Base-by-base conservation (phyloP, 805 yeast species). In the Yamadazyma philogaea region DNA sequence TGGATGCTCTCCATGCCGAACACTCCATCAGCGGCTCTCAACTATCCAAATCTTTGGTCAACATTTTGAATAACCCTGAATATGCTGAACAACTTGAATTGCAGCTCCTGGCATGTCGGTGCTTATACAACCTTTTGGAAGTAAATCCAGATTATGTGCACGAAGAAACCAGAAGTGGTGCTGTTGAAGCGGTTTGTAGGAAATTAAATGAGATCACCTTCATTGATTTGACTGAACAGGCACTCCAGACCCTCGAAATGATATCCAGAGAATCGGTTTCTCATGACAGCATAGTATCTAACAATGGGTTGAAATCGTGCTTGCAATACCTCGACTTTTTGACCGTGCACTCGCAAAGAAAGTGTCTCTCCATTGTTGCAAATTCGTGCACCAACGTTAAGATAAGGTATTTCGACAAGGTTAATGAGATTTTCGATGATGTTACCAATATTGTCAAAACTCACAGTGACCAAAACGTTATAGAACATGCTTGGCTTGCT, bases 211-310 rank as follows among this genome's bases (percentile, higher is more conserved):
- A 87, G 48, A 82, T 91, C 14, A 79, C 81, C 42, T 90, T 79
- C 56, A 90, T 91, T 41, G 99, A 91, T 58, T 68, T 91, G 41
- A 95, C 96, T 0, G 99, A 91, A 57, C 96, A 90, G 61, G 88
- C 89, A 0, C 63, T 89, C 31, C 90, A 83, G 54, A 80, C 90
- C 0, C 64, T 84, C 35, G 90, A 83, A 55, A 70, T 78, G 59
- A 78, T 84, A 12, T 79, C 89, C 1, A 64, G 81, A 44, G 72
- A 72, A 22, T 66, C 75, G 17, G 77, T 82, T 2, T 51, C 73
- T 3, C 74, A 68, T 46, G 57, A 63, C 32, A 73, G 68, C 21
- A 69, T 87, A 11, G 63, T 87, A 30, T 59, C 69, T 16, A 75
- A 78, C 42, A 82, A 84, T 30, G 83, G 89, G 7, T 59, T 90